Evolutionary conservation across 257 asterid species (phyloP), one percentile per base, ranked within the genome.

Genomic region (Fraxinus pennsylvanica): DNA sequence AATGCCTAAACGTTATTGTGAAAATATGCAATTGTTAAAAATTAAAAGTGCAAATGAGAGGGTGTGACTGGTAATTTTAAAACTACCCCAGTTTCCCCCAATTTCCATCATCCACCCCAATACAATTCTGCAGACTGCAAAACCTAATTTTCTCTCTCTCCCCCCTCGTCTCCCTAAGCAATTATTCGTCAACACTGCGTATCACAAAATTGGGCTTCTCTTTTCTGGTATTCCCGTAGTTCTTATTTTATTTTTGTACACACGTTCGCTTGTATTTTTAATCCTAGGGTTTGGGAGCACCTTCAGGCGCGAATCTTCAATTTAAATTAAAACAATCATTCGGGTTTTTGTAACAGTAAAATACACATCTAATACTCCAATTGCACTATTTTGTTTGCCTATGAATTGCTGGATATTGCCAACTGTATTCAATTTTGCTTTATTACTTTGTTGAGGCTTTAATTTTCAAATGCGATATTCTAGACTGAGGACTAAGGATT

Each of bases 341-440:
- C 82, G 82, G 84, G 84, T 76, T 80, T 39, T 43, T 59, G 76
- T 84, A 79, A 84, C 83, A 27, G 47, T 50, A 50, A 74, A 65
- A 9, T 54, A 66, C 30, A 50, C 43, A 3, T 12, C 12, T 41
- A 33, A 2, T 74, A 66, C 39, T 54, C n/a, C 35, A 19, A 21
- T 29, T 47, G 54, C 25, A 71, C 25, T 75, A 57, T 68, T 32
- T 70, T 47, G 32, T 59, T 21, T 59, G 67, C 67, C 12, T 21
- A 63, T 63, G n/a, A 27, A 22, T 9, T 63, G 69, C n/a, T 63
- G 33, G 27, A 9, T 27, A 27, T 27, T 63, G 35, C 36, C n/a
- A 63, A 27, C 17, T 27, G 5, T 45, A 52, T 32, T 71, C 25
- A 25, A 38, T 39, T 32, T 54, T 68, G 75, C 57, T 78, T 9